Conservation (phyloP, 768 basidiomycete species). For the Macrolepiota dolichaula region DNA sequence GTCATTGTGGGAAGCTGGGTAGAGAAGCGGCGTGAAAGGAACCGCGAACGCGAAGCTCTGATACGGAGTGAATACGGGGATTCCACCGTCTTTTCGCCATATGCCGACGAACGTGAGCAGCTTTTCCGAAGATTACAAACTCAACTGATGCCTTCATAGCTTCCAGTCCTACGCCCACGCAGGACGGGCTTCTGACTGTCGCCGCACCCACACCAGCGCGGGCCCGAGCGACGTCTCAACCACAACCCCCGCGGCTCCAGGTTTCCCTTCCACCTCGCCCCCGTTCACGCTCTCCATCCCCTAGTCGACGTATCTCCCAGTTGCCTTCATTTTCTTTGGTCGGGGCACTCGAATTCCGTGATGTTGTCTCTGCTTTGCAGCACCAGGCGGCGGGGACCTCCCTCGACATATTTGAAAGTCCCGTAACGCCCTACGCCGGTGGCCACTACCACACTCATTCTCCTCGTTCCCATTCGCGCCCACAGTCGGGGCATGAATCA, state of each 20-base stretch:
- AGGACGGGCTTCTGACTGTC: conserved; percentile 23
- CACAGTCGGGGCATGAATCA: not conserved
- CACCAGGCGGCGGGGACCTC: conserved; percentile 60
- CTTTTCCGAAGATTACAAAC: not conserved
- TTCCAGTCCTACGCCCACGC: conserved; percentile 13
- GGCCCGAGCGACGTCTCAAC: conserved; percentile 37
- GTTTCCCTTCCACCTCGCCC: conserved; percentile 36
- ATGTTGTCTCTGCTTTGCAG: conserved; percentile 80
- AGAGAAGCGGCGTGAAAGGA: conserved; percentile 51
- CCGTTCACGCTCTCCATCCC: conserved; percentile 50
- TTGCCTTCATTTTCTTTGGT: conserved; percentile 89
- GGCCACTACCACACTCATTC: conserved; percentile 63
- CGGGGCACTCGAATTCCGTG: conserved; percentile 93
- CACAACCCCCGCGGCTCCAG: conserved; percentile 32
- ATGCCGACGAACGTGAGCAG: conserved; percentile 60
- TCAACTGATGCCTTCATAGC: conserved; percentile 10
- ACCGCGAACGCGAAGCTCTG: conserved; percentile 43
- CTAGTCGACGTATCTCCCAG: conserved; percentile 39
- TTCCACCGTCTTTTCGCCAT: conserved; percentile 44
- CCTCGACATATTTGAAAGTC: conserved; percentile 64
- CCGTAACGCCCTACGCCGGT: conserved; percentile 64
- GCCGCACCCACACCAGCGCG: conserved; percentile 31
- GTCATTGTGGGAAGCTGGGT: conserved; percentile 82
- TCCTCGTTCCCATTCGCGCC: conserved; percentile 12
- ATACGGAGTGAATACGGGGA: conserved; percentile 56